A percentile compares a stretch with the other conserved stretches of the same genome.
phyloP scores from a whole-genome alignment of 306 rosid species.

The Casuarina equisetifolia region DNA sequence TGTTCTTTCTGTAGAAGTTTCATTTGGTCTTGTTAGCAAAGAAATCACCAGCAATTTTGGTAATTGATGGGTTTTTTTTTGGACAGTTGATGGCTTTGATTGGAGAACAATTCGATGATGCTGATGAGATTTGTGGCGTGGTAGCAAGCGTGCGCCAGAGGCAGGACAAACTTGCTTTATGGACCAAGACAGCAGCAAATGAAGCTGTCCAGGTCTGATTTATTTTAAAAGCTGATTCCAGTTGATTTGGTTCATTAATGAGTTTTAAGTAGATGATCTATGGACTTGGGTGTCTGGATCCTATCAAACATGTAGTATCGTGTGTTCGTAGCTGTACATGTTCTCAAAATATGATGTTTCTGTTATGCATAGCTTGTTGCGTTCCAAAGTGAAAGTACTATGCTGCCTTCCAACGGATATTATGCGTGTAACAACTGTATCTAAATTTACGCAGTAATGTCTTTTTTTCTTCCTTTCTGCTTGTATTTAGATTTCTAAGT shows the following conservation, averaged over 20 bases:
- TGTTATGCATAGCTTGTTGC: not conserved
- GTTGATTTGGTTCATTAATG: not conserved
- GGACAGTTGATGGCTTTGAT: conserved; percentile 90
- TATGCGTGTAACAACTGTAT: not conserved
- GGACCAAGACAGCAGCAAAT: conserved; percentile 94
- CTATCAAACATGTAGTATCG: not conserved
- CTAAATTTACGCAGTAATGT: not conserved
- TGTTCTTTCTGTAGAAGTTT: not conserved
- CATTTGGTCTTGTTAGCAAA: not conserved
- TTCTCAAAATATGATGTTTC: too few relatives aligned
- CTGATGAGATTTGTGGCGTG: conserved; percentile 90
- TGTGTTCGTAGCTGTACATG: not conserved
- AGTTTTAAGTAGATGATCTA: not conserved
- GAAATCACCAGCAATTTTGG: not conserved
- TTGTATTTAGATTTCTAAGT: not conserved
- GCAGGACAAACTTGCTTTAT: conserved; percentile 85
- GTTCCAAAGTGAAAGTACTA: not conserved
- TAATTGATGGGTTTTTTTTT: conserved; percentile 12
- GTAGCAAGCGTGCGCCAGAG: conserved; percentile 93
- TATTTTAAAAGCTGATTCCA: not conserved
- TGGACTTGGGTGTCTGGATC: not conserved
- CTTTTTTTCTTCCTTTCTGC: not conserved
- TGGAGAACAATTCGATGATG: conserved; percentile 93
- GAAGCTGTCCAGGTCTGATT: conserved; percentile 87
- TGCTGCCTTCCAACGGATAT: not conserved